These are phyloP conservation scores for Claviceps cyperi DNA, from an alignment of 2,329 filamentous ascomycete genomes.

Conservation along the genomic window DNA sequence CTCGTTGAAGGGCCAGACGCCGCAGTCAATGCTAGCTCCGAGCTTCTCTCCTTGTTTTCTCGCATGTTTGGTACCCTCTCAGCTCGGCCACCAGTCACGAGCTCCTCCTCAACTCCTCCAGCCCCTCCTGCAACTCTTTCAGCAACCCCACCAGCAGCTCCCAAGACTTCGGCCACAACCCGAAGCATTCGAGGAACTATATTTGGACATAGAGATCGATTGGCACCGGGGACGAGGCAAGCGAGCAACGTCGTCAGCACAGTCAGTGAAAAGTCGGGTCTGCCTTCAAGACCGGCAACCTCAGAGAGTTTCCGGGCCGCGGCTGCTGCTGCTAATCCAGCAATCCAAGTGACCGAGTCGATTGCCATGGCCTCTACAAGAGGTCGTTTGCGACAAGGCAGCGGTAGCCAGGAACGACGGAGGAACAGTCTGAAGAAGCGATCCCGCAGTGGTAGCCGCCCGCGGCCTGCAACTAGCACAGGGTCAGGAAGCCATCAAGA, in stretches of 20 bases:
- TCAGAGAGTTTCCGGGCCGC: conserved; percentile 25
- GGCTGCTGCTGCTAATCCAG: conserved; percentile 35
- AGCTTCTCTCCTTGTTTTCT: conserved; percentile 69
- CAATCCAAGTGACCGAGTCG: conserved; percentile 65
- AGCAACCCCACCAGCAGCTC: conserved; percentile 35
- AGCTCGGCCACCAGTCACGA: conserved; percentile 29
- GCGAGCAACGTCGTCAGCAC: conserved; percentile 18
- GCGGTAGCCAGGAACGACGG: conserved; percentile 22
- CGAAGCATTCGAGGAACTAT: conserved; percentile 62
- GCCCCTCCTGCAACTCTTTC: background rate
- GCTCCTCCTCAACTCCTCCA: conserved; percentile 10
- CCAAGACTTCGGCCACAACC: conserved; percentile 58
- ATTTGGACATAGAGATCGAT: conserved; percentile 47
- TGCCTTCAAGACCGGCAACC: conserved; percentile 20
- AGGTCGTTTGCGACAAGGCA: conserved; percentile 18
- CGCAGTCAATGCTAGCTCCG: conserved; percentile 77
- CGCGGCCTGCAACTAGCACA: conserved; percentile 29
- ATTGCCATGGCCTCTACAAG: conserved; percentile 23
- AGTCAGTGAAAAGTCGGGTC: conserved; percentile 22
- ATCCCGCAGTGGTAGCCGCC: conserved; percentile 34
- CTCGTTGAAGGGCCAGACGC: conserved; percentile 68
- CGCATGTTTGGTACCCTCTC: conserved; percentile 54
- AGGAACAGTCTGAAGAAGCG: conserved; percentile 39
- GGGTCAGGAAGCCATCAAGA: conserved; percentile 21
- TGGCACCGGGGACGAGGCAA: conserved; percentile 27